Evolutionary conservation across 2,329 filamentous ascomycete genomes (phyloP).

Genomic region (Diaporthe citriasiana): DNA sequence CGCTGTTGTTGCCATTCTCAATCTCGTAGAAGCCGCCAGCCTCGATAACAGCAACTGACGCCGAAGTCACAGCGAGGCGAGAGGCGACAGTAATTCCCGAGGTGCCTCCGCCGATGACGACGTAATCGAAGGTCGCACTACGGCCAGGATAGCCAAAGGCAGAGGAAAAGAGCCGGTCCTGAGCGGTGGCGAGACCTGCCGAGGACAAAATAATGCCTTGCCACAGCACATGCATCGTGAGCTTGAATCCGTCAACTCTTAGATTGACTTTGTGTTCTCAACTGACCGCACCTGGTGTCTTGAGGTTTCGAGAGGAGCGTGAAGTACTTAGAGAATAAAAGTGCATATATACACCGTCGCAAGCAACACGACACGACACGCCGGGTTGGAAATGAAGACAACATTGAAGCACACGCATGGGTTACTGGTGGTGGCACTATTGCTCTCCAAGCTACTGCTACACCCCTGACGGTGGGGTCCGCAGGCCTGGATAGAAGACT

Average conservation of each 20-base stretch:
- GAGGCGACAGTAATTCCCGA: constrained; percentile 37
- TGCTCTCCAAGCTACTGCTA: background rate
- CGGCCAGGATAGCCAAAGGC: constrained; percentile 37
- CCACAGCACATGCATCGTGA: background rate
- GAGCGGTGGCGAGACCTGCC: background rate
- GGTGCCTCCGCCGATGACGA: constrained; percentile 39
- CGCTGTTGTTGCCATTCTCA: constrained; percentile 37
- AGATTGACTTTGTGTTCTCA: no score
- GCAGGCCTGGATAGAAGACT: background rate
- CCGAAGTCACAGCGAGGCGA: constrained; percentile 24
- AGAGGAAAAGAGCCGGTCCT: constrained; percentile 22
- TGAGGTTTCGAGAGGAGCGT: no score
- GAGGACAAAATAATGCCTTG: background rate
- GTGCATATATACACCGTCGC: background rate
- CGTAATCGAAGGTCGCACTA: constrained; percentile 39
- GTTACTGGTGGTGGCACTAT: background rate
- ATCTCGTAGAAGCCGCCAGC: constrained; percentile 39
- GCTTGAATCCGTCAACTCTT: no score
- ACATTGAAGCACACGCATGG: background rate
- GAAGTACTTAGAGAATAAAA: background rate
- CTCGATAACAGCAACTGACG: constrained; percentile 36
- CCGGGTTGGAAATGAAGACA: background rate
- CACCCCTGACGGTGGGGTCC: background rate
- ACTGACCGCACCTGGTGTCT: background rate
- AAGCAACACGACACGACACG: background rate